Base-by-base conservation (phyloP, 2,329 filamentous ascomycete genomes). In the Meredithiella fracta region DNA sequence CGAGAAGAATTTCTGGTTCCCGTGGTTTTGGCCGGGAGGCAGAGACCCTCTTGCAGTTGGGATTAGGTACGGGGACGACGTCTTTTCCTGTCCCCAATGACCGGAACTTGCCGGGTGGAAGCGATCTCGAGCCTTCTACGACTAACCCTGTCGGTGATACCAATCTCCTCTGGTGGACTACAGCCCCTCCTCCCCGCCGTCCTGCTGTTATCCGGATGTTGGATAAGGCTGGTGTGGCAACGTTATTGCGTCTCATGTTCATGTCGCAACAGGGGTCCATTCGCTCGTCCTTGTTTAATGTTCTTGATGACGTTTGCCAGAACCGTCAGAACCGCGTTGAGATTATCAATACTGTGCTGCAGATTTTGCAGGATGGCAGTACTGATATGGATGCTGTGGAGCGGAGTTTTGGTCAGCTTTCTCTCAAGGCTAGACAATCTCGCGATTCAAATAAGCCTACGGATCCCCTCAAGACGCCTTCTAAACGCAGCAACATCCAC, bases 201-300 rank as follows among this genome's bases (percentile, higher is more conserved):
- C 83, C 87, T 22, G 53, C 49, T 25, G 85, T 94, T 58, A 86
- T 95, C 23, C 92, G 98, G 66, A 95, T 98, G 85, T 79, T 98
- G 29, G 92, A 98, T 68, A 96, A 95, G 69, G 79, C 90, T 50
- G 92, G 94, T 25, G 83, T 98, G 61, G 92, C 94, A 25, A 97
- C 92, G n/a, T 73, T 98, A 34, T 76, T 98, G 47, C 86, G 94
- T n/a, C 77, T 98, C 8, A 96, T 98, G 91, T 98, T 98, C 67
- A 89, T 97, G 63, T 85, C 87, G 51, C 87, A 96, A 61, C 86
- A 91, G 61, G 87, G 86, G 22, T 92, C 86, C 60, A 84, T 92
- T 51, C 86, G 89, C 61, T 80, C 77, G 60, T 86, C 88, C 59
- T 75, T 98, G 54, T 91, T 92, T 65, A 83, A 84, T 56, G 86